A percentile compares a stretch with the other conserved stretches of the same genome.
Conservation (phyloP, 208 protist genomes). For the Leishmania lainsoni region DNA sequence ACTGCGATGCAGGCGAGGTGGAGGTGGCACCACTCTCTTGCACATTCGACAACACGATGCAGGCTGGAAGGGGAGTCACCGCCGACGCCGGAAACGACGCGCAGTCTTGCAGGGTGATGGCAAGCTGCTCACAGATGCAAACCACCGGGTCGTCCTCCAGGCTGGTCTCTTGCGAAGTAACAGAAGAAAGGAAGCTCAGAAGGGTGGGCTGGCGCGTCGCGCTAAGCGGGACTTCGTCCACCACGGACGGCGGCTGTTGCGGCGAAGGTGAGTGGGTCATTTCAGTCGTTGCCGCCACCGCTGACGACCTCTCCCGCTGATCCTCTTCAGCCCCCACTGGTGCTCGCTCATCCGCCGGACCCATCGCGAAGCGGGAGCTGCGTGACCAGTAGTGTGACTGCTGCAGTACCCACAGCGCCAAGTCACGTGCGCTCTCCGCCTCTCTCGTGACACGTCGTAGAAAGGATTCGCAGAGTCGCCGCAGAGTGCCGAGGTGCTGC, state of each 20-base stretch:
- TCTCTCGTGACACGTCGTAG: constrained; percentile 40
- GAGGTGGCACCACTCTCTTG: not conserved
- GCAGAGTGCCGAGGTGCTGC: constrained; percentile 38
- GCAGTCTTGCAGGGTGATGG: not conserved
- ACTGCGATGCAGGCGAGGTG: not conserved
- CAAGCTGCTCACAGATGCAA: constrained; percentile 6
- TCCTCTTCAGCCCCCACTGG: constrained; percentile 17
- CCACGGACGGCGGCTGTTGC: constrained; percentile 12
- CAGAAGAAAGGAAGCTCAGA: not conserved
- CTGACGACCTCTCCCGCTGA: not conserved
- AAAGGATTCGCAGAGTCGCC: constrained; percentile 43
- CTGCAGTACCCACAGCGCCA: constrained; percentile 66
- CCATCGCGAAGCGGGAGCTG: constrained; percentile 17
- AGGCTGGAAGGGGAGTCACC: not conserved
- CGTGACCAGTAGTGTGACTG: constrained; percentile 34
- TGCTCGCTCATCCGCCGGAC: not conserved
- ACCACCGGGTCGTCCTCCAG: not conserved
- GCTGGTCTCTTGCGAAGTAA: not conserved
- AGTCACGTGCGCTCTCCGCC: constrained; percentile 40
- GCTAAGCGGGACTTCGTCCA: constrained; percentile 36
- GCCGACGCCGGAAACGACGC: not conserved
- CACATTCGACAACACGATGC: not conserved
- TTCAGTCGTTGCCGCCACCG: not conserved
- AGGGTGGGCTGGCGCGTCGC: constrained; percentile 29
- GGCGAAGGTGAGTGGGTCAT: constrained; percentile 20